A percentile compares a stretch with the other conserved stretches of the same genome.
These are phyloP conservation scores for Cutaneotrichosporon sp. DNA, from an alignment of 1,284 basidiomycete genomes.

Conservation along the genomic window DNA sequence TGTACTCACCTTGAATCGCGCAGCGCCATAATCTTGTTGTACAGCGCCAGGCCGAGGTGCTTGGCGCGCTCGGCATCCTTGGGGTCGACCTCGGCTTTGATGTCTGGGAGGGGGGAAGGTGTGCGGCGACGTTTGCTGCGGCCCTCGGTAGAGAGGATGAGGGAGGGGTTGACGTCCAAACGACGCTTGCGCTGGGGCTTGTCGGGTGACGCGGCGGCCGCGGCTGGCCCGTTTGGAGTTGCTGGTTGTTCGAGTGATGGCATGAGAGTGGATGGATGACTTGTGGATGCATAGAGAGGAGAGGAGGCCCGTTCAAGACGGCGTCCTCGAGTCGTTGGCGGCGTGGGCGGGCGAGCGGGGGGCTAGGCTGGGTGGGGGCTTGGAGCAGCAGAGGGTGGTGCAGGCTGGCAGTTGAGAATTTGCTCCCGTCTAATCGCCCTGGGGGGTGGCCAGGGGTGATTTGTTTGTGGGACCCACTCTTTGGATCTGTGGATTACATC, in stretches of 20 bases:
- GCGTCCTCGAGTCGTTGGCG: neutral
- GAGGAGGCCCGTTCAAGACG: neutral
- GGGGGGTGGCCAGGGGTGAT: neutral
- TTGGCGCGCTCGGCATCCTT: conserved; percentile 42
- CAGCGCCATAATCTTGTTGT: conserved; percentile 37
- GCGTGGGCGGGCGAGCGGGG: neutral
- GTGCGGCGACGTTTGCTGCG: conserved; percentile 26
- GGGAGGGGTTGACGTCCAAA: conserved; percentile 26
- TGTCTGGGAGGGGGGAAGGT: conserved; percentile 9
- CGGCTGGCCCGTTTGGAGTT: neutral
- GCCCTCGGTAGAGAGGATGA: conserved; percentile 25
- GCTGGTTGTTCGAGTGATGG: conserved; percentile 5
- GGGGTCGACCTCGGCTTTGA: conserved; percentile 28
- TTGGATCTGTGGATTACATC: no score
- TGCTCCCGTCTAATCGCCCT: neutral
- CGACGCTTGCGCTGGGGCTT: conserved; percentile 25
- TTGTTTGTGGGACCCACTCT: neutral
- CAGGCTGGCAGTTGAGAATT: conserved; percentile 5
- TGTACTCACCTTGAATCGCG: conserved; percentile 39
- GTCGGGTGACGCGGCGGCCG: conserved; percentile 16
- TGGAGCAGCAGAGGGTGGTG: neutral
- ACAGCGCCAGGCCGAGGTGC: conserved; percentile 37
- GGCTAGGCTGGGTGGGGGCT: neutral
- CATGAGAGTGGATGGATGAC: conserved; percentile 7
- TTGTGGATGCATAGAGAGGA: conserved; percentile 5